These are phyloP conservation scores for Pythium coloratum DNA, from an alignment of 352 stramenopile species.

Conservation along the genomic window DNA sequence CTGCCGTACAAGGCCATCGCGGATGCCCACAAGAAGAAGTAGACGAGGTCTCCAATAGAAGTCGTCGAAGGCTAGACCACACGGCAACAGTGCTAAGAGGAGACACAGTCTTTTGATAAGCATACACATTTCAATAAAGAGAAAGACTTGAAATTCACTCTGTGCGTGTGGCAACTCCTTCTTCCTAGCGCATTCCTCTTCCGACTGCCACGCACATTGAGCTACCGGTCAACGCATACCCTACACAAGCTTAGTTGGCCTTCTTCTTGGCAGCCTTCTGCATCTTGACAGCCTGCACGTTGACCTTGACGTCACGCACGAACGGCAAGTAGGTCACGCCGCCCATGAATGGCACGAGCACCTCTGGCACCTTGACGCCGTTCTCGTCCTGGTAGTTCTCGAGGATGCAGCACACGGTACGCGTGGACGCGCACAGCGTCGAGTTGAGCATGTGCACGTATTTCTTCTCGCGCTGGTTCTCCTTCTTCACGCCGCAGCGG, in stretches of 20 bases:
- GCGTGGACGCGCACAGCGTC: constrained; percentile 97
- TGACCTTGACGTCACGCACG: constrained; percentile 92
- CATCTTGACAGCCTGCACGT: constrained; percentile 92
- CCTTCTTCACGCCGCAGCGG: constrained; percentile 96
- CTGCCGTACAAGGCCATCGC: constrained; percentile 64
- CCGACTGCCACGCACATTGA: background rate
- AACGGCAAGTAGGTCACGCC: constrained; percentile 99
- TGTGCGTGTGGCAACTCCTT: background rate
- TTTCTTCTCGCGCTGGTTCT: constrained; percentile 94
- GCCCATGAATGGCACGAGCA: constrained; percentile 98
- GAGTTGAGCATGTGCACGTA: constrained; percentile 99
- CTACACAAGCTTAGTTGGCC: constrained; percentile 45
- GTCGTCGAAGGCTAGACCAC: background rate
- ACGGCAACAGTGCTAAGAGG: no score
- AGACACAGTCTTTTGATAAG: no score
- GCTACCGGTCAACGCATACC: background rate
- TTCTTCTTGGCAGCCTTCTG: constrained; percentile 95
- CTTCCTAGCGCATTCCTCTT: background rate
- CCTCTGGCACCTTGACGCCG: constrained; percentile 96
- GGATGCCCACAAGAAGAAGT: constrained; percentile 26
- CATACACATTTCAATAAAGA: background rate
- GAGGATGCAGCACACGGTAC: constrained; percentile 98
- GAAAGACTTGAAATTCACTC: no score
- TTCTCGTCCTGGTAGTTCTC: constrained; percentile 99
- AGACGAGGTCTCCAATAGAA: background rate